Evolutionary conservation across 768 basidiomycete genomes (phyloP).

Genomic region (Xerocomellus chrysenteron): DNA sequence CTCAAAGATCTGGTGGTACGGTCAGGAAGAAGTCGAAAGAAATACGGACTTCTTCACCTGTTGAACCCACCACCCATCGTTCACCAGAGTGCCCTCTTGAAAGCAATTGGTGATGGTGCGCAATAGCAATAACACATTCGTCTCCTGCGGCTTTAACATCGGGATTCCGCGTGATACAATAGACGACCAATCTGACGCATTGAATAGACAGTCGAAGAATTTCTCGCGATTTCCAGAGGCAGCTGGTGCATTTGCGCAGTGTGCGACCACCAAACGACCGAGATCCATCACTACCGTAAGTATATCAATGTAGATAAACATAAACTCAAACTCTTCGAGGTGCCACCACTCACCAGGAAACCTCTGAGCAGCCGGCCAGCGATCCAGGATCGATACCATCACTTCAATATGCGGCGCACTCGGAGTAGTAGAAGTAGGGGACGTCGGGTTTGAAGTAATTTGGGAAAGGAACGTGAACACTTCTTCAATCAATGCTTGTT

Average conservation of each 20-base stretch:
- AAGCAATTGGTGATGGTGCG: constrained; percentile 81
- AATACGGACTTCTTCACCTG: constrained; percentile 38
- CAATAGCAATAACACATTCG: constrained; percentile 77
- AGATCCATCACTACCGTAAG: constrained; percentile 74
- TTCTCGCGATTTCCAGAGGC: constrained; percentile 42
- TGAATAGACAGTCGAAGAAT: constrained; percentile 64
- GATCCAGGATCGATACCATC: constrained; percentile 60
- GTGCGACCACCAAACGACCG: constrained; percentile 69
- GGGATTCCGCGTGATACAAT: constrained; percentile 50
- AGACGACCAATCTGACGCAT: constrained; percentile 61
- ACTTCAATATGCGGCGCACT: constrained; percentile 56
- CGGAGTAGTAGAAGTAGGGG: constrained; percentile 32
- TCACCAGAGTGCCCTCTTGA: constrained; percentile 48
- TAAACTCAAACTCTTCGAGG: not conserved
- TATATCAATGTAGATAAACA: not conserved
- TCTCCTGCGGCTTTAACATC: constrained; percentile 72
- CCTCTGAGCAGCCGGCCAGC: constrained; percentile 71
- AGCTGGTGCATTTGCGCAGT: constrained; percentile 53
- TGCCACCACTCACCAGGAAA: constrained; percentile 58
- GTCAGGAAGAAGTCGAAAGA: constrained; percentile 6
- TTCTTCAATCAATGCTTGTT: constrained; percentile 57
- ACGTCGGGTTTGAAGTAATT: constrained; percentile 40
- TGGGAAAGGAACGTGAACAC: constrained; percentile 58
- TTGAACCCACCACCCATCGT: constrained; percentile 49
- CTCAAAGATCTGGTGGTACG: constrained; percentile 52